A percentile compares a stretch with the other conserved stretches of the same genome.
These are phyloP conservation scores for Cryptosporidium andersoni DNA, from an alignment of 169 alveolate species.

Conservation along the genomic window DNA sequence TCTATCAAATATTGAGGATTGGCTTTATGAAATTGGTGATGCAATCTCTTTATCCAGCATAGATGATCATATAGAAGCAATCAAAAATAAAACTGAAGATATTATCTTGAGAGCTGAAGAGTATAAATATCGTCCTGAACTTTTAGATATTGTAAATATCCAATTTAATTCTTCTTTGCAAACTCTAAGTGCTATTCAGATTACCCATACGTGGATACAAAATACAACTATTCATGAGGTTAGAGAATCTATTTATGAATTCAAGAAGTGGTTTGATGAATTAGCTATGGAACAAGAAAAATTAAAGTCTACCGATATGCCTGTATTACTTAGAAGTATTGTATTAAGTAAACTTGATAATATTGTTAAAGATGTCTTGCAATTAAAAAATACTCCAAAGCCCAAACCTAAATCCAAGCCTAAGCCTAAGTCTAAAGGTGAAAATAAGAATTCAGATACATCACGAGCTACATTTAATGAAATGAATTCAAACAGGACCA, in stretches of 20 bases:
- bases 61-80: slow-evolving; percentile 22
- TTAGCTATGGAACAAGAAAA: slow-evolving; percentile 7
- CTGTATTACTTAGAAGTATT: slow-evolving; percentile 28
- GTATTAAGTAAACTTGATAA: slow-evolving; percentile 12
- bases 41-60: slow-evolving; percentile 12
- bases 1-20: slow-evolving; percentile 43
- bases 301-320: slow-evolving; percentile 37
- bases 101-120: slow-evolving; percentile 51
- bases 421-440: not conserved
- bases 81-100: slow-evolving; percentile 14
- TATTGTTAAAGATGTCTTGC: slow-evolving; percentile 8
- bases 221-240: slow-evolving; percentile 59
- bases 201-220: slow-evolving; percentile 70
- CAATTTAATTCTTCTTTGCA: slow-evolving; percentile 37
- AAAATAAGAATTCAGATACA: not conserved
- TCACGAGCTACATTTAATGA: not conserved
- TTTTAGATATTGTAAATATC: slow-evolving; percentile 27
- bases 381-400: slow-evolving; percentile 46
- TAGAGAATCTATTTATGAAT: slow-evolving; percentile 14
- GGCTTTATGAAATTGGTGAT: slow-evolving; percentile 66
- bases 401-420: slow-evolving; percentile 66
- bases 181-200: slow-evolving; percentile 28
- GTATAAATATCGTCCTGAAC: slow-evolving; percentile 23
- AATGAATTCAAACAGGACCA: not conserved
- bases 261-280: slow-evolving; percentile 43